These are phyloP conservation scores for Leishmania martiniquensis DNA, from an alignment of 208 protist genomes.

Conservation along the genomic window DNA sequence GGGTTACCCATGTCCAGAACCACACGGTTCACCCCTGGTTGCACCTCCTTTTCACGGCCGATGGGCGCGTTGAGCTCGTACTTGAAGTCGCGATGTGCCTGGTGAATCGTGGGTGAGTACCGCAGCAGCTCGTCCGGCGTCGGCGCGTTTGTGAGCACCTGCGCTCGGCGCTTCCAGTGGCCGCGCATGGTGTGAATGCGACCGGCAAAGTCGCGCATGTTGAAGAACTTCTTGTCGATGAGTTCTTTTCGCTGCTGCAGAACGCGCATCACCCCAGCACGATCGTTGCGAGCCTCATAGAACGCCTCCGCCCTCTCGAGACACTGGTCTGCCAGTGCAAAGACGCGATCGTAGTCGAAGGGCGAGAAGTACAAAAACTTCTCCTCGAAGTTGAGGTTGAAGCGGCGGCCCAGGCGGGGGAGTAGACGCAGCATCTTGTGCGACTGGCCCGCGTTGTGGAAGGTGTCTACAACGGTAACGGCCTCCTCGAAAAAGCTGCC, in stretches of 20 bases:
- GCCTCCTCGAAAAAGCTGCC: constrained; percentile 79
- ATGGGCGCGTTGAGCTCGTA: constrained; percentile 87
- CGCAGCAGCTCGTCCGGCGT: constrained; percentile 88
- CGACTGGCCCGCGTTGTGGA: constrained; percentile 82
- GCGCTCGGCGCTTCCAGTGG: constrained; percentile 82
- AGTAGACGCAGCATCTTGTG: constrained; percentile 88
- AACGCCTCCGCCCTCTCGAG: constrained; percentile 71
- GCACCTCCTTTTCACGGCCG: constrained; percentile 85
- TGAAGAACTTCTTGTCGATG: constrained; percentile 92
- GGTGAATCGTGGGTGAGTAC: constrained; percentile 89
- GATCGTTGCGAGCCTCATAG: constrained; percentile 45
- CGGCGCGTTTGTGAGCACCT: constrained; percentile 79
- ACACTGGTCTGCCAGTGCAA: constrained; percentile 85
- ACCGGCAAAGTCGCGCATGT: constrained; percentile 90
- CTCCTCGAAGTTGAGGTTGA: constrained; percentile 87
- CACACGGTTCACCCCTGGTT: constrained; percentile 74
- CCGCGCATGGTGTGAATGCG: constrained; percentile 91
- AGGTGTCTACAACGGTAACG: constrained; percentile 63
- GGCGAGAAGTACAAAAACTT: constrained; percentile 93
- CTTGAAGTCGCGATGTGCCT: constrained; percentile 90
- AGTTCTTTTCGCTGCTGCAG: constrained; percentile 81
- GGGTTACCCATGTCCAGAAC: constrained; percentile 87
- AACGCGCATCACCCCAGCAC: constrained; percentile 67
- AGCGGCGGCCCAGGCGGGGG: constrained; percentile 78
- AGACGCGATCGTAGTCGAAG: constrained; percentile 89